Base-by-base conservation (phyloP, 345 rosid species). In the Excoecaria agallocha region DNA sequence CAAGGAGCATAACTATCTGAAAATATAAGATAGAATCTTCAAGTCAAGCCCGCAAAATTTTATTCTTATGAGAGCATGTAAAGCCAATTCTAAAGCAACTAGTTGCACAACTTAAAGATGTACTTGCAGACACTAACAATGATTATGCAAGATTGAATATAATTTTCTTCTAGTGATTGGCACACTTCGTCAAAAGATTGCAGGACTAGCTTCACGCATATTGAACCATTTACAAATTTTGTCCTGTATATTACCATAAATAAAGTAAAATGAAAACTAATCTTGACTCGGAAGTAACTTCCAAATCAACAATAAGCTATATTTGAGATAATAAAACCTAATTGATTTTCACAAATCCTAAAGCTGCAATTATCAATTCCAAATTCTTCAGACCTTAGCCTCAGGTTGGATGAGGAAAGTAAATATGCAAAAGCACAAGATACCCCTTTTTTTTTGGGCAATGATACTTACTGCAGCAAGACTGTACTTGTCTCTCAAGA, bases 401-500 rank as follows among this genome's bases (percentile, higher is more conserved):
- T 55, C 24, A 35, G n/a, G 39, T 24, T 15, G 54, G 52, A 71
- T 46, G 54, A 71, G n/a, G 25, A 67, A 50, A 4, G 12, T 39
- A 9, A 38, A 41, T 2, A 48, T 61, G 8, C 16, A 65, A 0
- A 43, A 56, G 51, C 11, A 22, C 22, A 30, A 38, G 19, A 22
- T 61, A 49, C 24, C 50, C 52, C n/a, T n/a, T 12, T 13, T 17
- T 19, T 49, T 3, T 20, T 7, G 3, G 38, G 43, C 30, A 24
- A 54, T 49, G 35, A 76, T 66, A 89, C 97, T 89, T 81, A 93
- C 96, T 37, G 98, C 99, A 55, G 98, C 99, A 79, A 94, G 99
- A 76, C 98, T 95, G 84, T 90, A 95, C 72, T 91, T 91, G 65
- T 93, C 96, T 61, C 96, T 80, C 86, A 95, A 81, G 72, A 77